Evolutionary conservation across 2,329 filamentous ascomycete species (phyloP).

Genomic region (Penicillium janthinellum): DNA sequence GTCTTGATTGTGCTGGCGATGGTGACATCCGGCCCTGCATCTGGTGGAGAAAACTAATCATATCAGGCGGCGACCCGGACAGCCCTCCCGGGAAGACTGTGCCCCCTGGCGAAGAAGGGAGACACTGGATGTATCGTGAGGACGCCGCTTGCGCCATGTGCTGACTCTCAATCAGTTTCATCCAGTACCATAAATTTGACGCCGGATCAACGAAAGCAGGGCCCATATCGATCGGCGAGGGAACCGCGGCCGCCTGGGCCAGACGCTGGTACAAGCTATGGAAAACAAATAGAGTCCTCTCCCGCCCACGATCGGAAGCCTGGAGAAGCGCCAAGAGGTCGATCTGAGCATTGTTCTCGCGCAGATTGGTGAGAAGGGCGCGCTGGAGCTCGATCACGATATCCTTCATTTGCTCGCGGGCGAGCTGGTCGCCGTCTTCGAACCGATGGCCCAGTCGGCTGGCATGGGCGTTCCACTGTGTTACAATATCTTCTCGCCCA

Average conservation of each 20-base stretch:
- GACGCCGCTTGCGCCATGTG: neutral
- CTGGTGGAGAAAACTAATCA: neutral
- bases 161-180: constrained; percentile 1
- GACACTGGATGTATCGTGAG: neutral
- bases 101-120: neutral
- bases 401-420: constrained; percentile 43
- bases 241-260: constrained; percentile 20
- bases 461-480: constrained; percentile 39
- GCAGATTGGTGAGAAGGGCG: constrained; percentile 37
- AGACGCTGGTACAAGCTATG: constrained; percentile 19
- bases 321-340: constrained; percentile 37
- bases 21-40: neutral
- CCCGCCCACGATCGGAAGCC: constrained; percentile 41
- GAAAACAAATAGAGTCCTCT: constrained; percentile 39
- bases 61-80: neutral
- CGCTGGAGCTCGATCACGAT: constrained; percentile 43
- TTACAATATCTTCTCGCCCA: constrained; percentile 39
- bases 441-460: constrained; percentile 39
- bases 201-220: neutral
- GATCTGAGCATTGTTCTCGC: constrained; percentile 32
- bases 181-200: constrained; percentile 6
- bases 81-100: neutral
- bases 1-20: neutral
- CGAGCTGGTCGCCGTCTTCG: constrained; percentile 39
- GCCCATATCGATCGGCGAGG: constrained; percentile 2